Evolutionary conservation across 805 yeast species (phyloP).

Genomic region (Yarrowia keelungensis): DNA sequence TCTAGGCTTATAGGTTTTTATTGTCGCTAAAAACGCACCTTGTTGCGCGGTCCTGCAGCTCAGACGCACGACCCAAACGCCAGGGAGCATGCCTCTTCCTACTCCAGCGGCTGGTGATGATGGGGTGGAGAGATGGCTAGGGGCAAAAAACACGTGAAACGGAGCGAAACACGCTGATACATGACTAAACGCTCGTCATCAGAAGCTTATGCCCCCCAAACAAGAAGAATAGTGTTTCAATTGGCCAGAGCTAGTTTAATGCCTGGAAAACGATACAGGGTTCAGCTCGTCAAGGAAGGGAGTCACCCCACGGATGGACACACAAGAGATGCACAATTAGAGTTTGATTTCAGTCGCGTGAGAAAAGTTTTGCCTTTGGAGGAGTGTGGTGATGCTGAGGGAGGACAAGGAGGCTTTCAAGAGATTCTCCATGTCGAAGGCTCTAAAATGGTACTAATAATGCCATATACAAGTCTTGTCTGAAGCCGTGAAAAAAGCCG

Average conservation of each 20-base stretch:
- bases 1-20: slow-evolving; percentile 24
- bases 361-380: neutral
- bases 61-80: neutral
- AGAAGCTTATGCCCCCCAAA: neutral
- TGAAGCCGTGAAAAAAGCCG: neutral
- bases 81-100: neutral
- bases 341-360: slow-evolving; percentile 7
- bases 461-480: neutral
- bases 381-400: neutral
- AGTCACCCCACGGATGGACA: neutral
- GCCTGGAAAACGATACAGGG: neutral
- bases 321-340: neutral
- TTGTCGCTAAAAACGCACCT: neutral
- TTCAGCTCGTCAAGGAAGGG: neutral
- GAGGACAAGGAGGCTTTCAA: neutral
- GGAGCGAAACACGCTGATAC: neutral
- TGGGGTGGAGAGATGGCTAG: too few species aligned
- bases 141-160: neutral
- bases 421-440: neutral
- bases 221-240: neutral
- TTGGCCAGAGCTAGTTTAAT: slow-evolving; percentile 20
- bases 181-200: slow-evolving; percentile 1
- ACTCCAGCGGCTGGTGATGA: slow-evolving; percentile 3
- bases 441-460: neutral
- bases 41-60: slow-evolving; percentile 6